Percentiles rank a stretch among this genome's conserved stretches.
These are phyloP conservation scores for Aspergillus sp. DNA, from an alignment of 2,329 filamentous ascomycete genomes.

Conservation along the genomic window DNA sequence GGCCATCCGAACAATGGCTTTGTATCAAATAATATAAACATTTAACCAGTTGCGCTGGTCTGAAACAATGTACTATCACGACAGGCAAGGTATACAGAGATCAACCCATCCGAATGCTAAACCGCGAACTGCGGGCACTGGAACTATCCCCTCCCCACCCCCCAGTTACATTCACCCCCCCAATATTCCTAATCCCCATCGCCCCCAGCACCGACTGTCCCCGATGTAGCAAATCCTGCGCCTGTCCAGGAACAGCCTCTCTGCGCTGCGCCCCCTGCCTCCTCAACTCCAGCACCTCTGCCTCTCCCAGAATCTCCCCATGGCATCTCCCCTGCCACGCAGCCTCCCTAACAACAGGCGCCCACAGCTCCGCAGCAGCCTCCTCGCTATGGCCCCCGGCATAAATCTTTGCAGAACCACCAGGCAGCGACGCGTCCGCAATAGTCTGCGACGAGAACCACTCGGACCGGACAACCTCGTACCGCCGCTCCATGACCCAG, in stretches of 20 bases:
- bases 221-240: not conserved
- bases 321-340: slow-evolving; percentile 30
- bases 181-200: slow-evolving; percentile 12
- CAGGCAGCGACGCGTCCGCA: not conserved
- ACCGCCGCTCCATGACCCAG: slow-evolving; percentile 37
- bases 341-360: slow-evolving; percentile 34
- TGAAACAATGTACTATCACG: no score
- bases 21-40: no score
- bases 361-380: slow-evolving; percentile 31
- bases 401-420: slow-evolving; percentile 19
- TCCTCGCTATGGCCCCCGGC: slow-evolving; percentile 27
- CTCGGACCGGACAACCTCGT: slow-evolving; percentile 31
- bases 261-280: slow-evolving; percentile 11
- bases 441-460: slow-evolving; percentile 30
- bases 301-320: slow-evolving; percentile 14
- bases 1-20: no score
- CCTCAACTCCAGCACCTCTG: slow-evolving; percentile 17
- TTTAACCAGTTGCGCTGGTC: no score
- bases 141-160: slow-evolving; percentile 9
- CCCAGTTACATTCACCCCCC: slow-evolving; percentile 10
- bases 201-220: slow-evolving; percentile 8
- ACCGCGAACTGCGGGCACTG: not conserved
- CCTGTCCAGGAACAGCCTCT: not conserved
- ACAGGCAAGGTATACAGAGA: not conserved
- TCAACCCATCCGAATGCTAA: slow-evolving; percentile 5